Evolutionary conservation across 345 rosid species (phyloP).

Genomic region (Crucihimalaya himalaica): DNA sequence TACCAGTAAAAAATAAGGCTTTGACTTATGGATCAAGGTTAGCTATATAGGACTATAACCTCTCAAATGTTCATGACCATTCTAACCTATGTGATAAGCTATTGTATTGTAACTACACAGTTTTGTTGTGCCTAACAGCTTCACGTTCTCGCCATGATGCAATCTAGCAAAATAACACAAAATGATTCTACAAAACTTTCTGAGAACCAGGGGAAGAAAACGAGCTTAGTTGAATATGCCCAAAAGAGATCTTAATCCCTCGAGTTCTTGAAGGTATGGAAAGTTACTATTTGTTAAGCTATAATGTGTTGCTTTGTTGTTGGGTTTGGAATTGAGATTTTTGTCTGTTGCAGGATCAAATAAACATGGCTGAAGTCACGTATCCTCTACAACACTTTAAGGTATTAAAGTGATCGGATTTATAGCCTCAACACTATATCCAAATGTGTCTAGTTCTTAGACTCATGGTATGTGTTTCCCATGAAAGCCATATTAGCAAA

Average conservation of each 20-base stretch:
- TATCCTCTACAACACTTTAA: constrained; percentile 81
- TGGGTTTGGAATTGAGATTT: constrained; percentile 2
- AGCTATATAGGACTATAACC: not conserved
- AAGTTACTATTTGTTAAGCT: not conserved
- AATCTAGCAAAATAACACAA: not conserved
- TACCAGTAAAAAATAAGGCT: constrained; percentile 93
- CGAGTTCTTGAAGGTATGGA: constrained; percentile 65
- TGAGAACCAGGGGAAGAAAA: constrained; percentile 85
- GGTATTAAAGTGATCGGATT: constrained; percentile 46
- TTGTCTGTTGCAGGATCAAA: constrained; percentile 69
- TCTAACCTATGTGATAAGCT: not conserved
- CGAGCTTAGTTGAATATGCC: constrained; percentile 77
- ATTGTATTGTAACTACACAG: not conserved
- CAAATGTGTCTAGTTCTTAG: constrained; percentile 1
- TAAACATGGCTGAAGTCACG: constrained; percentile 86
- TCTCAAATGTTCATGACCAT: not conserved
- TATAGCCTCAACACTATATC: constrained; percentile 4
- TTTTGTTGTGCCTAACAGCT: too few species aligned
- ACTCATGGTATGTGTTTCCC: too few species aligned
- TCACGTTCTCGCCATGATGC: not conserved
- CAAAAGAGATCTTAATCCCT: constrained; percentile 73
- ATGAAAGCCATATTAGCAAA: not conserved
- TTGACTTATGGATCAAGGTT: constrained; percentile 84
- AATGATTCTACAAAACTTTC: constrained; percentile 77
- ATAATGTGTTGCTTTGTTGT: not conserved